Base-by-base conservation (phyloP, 352 stramenopile genomes). In the Pythium apleroticum region DNA sequence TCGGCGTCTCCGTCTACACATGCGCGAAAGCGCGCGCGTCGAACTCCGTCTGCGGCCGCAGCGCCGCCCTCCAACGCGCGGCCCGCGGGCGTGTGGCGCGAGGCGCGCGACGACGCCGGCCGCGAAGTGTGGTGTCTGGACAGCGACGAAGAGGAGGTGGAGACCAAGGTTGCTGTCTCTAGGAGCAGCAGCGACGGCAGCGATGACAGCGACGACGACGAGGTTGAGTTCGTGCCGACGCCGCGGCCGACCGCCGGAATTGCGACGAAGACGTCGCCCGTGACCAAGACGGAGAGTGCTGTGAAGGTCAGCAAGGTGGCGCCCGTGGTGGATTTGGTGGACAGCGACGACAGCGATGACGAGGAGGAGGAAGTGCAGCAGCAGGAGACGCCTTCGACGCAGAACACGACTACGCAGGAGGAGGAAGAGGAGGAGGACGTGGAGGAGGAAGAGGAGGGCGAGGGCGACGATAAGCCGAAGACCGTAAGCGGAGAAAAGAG, bases 21-120 rank as follows among this genome's bases (percentile, higher is more conserved):
- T 52, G 71, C 71, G 60, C 66, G 75, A 56, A 70, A 80, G 35
- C 60, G 66, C 66, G 86, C 96, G 72, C 86, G 91, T 55, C 84
- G 90, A n/a, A 22, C 41, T 15, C 8, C 41, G 11, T 49, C 41
- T 49, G 41, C 2, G 20, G 41, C n/a, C 20, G 41, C 41, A 10
- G 41, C 41, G 41, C 3, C 41, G 41, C 20, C 41, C 7, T 17
- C 41, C n/a, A 49, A 27, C 20, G 41, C 41, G n/a, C 41, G 41
- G 10, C 19, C 41, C n/a, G n/a, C 41, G 6, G n/a, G 4, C 58
- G 88, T 56, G 59, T 91, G 89, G 89, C 73, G 73, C 71, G 76
- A 84, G 69, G 77, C 66, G 60, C 84, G 74, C 48, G 60, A 69
- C 56, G 70, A 57, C 41, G 75, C 83, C 70, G 81, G 81, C 10